Percentiles rank a stretch among this genome's conserved stretches.
These are phyloP conservation scores for Sporothrix dimorphospora DNA, from an alignment of 2,329 filamentous ascomycete genomes.

Conservation along the genomic window DNA sequence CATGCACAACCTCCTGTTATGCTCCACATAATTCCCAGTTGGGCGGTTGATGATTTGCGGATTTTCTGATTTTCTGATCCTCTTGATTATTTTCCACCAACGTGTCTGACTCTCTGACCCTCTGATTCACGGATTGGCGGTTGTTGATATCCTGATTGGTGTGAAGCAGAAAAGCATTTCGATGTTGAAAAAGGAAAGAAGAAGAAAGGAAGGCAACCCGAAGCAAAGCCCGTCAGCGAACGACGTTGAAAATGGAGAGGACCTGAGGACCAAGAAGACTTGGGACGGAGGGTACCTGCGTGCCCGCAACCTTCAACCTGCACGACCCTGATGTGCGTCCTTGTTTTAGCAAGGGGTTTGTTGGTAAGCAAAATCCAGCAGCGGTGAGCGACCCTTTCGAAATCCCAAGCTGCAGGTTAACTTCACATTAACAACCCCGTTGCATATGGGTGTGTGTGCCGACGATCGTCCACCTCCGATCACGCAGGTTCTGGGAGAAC, in stretches of 20 bases:
- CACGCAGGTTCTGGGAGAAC: too few species aligned
- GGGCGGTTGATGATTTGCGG: slow-evolving; percentile 1
- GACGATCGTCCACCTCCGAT: background rate
- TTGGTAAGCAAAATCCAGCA: background rate
- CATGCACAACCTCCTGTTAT: background rate
- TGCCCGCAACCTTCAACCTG: background rate
- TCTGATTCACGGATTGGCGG: background rate
- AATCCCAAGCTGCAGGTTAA: background rate
- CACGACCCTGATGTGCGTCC: slow-evolving; percentile 9
- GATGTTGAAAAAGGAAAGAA: background rate
- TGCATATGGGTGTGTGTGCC: background rate
- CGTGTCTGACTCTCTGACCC: slow-evolving; percentile 3
- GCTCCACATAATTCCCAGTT: background rate
- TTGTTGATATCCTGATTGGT: background rate
- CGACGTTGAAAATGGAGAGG: background rate
- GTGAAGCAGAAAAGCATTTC: background rate
- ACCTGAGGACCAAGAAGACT: too few species aligned
- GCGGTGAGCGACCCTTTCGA: background rate
- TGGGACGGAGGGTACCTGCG: slow-evolving; percentile 6
- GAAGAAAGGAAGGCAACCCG: background rate
- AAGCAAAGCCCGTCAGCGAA: background rate
- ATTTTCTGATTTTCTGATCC: slow-evolving; percentile 8
- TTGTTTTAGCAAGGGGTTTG: background rate
- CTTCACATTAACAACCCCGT: background rate
- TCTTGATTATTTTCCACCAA: background rate